Evolutionary conservation across 2,329 filamentous ascomycete genomes (phyloP), one percentile per base, ranked within the genome.

Genomic region (Didymella pomorum): DNA sequence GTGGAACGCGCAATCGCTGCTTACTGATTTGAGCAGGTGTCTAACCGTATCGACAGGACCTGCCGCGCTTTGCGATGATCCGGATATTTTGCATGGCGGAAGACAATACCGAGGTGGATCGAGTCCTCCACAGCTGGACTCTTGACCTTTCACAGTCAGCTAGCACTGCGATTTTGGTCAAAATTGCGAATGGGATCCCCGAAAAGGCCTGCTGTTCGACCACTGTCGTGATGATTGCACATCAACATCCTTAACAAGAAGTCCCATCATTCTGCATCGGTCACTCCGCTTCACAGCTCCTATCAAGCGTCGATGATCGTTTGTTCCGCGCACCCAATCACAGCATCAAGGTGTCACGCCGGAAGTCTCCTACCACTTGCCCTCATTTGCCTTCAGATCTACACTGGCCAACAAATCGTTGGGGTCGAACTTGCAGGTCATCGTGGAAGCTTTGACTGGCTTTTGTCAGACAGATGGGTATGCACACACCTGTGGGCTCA

Each of bases 21-120:
- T 49, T 49, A 41, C 35, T 49, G 46, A 29, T 8, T 41, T 18
- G 33, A 20, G 33, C 35, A 49, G n/a, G n/a, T 49, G 33, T 20
- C 12, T 12, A 41, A 39, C 23, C 21, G n/a, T 41, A 26, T 21
- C 23, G n/a, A 20, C 33, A n/a, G 20, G n/a, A 14, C 21, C 20
- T 29, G n/a, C 14, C 31, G 33, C 23, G 2, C 33, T 20, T 25
- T 39, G 23, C 11, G 8, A 18, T 41, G 20, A 4, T 41, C 35
- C 29, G 14, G 14, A 4, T 11, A 48, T 48, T 14, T 20, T 26
- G 29, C 29, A 41, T 39, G 9, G 23, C 46, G n/a, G 46, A 26
- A 49, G 16, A 31, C 1, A 25, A 20, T 39, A 20, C 14, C 21
- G 31, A 23, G 14, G 7, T 39, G 20, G 21, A 28, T 39, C 14